These are phyloP conservation scores for Pontederia paniculata DNA, from an alignment of 176 grass and related monocot genomes.

Conservation along the genomic window DNA sequence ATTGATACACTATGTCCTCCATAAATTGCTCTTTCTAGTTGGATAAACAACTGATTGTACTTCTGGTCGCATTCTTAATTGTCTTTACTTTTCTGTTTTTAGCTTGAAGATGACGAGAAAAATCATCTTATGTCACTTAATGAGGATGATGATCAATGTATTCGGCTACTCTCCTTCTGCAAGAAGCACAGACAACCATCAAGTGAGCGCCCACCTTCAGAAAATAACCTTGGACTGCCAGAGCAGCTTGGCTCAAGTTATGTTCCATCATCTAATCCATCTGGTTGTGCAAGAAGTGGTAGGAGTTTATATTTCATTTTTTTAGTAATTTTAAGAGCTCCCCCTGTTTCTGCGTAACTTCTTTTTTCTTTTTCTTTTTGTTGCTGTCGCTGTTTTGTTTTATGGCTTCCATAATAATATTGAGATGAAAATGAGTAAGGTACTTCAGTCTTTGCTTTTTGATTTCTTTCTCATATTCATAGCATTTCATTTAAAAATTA, in stretches of 20 bases:
- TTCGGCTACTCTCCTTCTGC: conserved; percentile 93
- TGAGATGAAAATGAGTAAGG: too few species aligned
- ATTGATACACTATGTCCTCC: conserved; percentile 6
- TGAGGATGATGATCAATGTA: conserved; percentile 83
- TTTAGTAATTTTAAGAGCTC: conserved; percentile 7
- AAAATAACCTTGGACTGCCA: conserved; percentile 26
- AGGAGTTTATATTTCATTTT: conserved; percentile 17
- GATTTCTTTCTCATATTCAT: too few species aligned
- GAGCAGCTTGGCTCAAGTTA: conserved; percentile 32
- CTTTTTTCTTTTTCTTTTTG: background rate
- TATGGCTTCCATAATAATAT: too few species aligned
- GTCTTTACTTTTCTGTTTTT: conserved; percentile 18
- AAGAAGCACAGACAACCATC: conserved; percentile 95
- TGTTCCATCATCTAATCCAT: conserved; percentile 37
- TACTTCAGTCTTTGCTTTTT: too few species aligned
- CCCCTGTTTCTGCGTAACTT: background rate
- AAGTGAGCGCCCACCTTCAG: conserved; percentile 55
- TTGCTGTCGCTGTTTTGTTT: too few species aligned
- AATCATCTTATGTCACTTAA: conserved; percentile 77
- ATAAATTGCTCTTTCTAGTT: background rate
- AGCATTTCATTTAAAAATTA: too few species aligned
- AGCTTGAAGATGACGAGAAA: conserved; percentile 98
- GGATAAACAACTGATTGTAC: background rate
- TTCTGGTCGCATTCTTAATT: background rate
- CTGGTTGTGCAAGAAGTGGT: conserved; percentile 96